A percentile compares a stretch with the other conserved stretches of the same genome.
Conservation (phyloP, 805 yeast species). For the Saturnispora zaruensis region DNA sequence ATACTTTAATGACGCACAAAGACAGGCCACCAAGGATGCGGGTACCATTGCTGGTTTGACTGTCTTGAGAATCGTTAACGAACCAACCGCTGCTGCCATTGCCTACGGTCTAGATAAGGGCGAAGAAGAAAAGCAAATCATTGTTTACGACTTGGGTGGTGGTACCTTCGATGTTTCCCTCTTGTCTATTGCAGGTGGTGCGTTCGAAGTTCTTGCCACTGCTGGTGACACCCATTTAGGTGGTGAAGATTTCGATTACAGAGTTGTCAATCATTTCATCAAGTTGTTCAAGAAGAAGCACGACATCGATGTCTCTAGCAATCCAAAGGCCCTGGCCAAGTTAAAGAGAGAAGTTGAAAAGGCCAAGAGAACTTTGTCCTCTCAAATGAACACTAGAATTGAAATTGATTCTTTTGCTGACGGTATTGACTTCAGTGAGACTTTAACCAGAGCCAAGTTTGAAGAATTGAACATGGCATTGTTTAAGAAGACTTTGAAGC, state of each 20-base stretch:
- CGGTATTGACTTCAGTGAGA: conserved; percentile 92
- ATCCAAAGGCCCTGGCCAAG: conserved; percentile 83
- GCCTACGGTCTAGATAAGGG: conserved; percentile 89
- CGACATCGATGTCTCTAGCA: conserved; percentile 70
- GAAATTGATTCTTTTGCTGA: conserved; percentile 93
- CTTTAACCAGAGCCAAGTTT: conserved; percentile 94
- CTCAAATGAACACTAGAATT: conserved; percentile 91
- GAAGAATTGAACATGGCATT: conserved; percentile 92
- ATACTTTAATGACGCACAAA: conserved; percentile 87
- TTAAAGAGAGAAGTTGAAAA: conserved; percentile 96
- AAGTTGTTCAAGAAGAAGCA: conserved; percentile 90
- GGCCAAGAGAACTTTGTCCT: conserved; percentile 93
- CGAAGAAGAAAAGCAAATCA: conserved; percentile 78
- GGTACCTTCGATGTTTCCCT: conserved; percentile 94
- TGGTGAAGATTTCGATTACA: conserved; percentile 93
- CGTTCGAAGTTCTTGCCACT: conserved; percentile 86
- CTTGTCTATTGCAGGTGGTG: conserved; percentile 82
- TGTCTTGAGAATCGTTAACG: conserved; percentile 82
- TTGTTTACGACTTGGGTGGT: conserved; percentile 94
- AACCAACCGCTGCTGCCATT: conserved; percentile 96
- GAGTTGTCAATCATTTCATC: conserved; percentile 79
- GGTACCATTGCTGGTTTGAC: conserved; percentile 88
- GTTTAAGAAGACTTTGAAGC: conserved; percentile 90
- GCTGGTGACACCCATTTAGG: conserved; percentile 97
- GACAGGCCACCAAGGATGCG: conserved; percentile 91